Base-by-base conservation (phyloP, 78 protist genomes). In the Dictyostelium capitatum region DNA sequence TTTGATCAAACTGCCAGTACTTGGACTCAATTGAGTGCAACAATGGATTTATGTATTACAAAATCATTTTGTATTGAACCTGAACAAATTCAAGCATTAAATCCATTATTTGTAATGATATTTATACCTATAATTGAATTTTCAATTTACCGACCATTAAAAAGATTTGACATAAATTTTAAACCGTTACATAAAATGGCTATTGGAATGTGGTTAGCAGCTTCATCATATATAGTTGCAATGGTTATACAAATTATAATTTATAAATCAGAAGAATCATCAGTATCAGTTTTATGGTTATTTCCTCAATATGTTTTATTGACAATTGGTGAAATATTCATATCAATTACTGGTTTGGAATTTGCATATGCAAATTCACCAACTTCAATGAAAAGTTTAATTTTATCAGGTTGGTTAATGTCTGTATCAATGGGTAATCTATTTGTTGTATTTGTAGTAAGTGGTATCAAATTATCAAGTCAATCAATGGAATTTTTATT, bases 301-400 rank as follows among this genome's bases (percentile, higher is more conserved):
- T 4, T 90, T 2, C 97, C 92, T 41, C 97, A 95, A 87, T 91
- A 95, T 64, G 30, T 92, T 14, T 23, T 96, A 8, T 3, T 97
- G 41, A 77, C 95, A 4, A 32, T 59, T 11, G 96, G 84, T 30
- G 98, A 97, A 79, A 79, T 97, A 48, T 56, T 97, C 57, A 75
- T 97, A 23, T 80, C 95, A 10, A 82, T 97, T 37, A 77, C 97
- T 0, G 92, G 96, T 14, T 90, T 97, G 11, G 97, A 95, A 65
- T 95, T 95, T 77, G 96, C 97, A 11, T 97, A 95, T 80, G 53
- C 97, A 9, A 82, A 95, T 41, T 96, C 97, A 6, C 98, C 98
- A 20, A 11, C 70, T 32, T 25, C 89, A 43, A 95, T 96, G 97
- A 97, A 97, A 83, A 15, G 56, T 0, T 59, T 92, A 12, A 70